Conservation (phyloP, 257 asterid species). For the Solanum raphanifolium region DNA sequence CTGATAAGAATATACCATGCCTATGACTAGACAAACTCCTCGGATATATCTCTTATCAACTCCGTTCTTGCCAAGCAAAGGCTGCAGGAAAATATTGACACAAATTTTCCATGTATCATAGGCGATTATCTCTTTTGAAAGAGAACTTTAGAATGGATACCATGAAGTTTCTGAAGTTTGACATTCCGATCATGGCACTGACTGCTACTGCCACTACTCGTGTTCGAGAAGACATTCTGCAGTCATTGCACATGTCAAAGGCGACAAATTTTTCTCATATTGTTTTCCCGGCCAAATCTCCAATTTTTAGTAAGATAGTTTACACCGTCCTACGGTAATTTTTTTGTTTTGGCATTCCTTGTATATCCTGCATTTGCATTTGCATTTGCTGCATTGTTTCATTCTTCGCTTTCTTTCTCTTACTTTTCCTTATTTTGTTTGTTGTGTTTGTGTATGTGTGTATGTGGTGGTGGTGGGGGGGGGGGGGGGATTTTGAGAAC, state of each 20-base stretch:
- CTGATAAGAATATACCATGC: not conserved
- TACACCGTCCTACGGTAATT: not conserved
- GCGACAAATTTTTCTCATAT: constrained; percentile 39
- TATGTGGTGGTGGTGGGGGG: too few species aligned
- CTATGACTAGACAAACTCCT: not conserved
- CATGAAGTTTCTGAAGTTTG: constrained; percentile 48
- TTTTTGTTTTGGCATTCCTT: not conserved
- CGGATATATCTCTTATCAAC: not conserved
- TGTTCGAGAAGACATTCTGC: constrained; percentile 65
- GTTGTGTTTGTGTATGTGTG: too few species aligned
- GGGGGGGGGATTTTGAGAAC: too few species aligned
- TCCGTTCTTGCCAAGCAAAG: not conserved
- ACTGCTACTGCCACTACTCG: constrained; percentile 61
- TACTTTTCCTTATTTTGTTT: not conserved
- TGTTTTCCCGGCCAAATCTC: constrained; percentile 67
- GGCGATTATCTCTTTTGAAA: constrained; percentile 54
- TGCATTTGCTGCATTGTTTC: not conserved
- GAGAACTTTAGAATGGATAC: constrained; percentile 41
- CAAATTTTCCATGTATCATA: constrained; percentile 10
- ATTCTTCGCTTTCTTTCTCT: not conserved
- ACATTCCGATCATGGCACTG: constrained; percentile 71
- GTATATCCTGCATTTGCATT: not conserved
- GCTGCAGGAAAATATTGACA: not conserved
- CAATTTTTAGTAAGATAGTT: constrained; percentile 45
- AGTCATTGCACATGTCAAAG: constrained; percentile 58